These are phyloP conservation scores for Coemansia sp. DNA, from an alignment of 192 early-diverging fungal species.

Conservation along the genomic window DNA sequence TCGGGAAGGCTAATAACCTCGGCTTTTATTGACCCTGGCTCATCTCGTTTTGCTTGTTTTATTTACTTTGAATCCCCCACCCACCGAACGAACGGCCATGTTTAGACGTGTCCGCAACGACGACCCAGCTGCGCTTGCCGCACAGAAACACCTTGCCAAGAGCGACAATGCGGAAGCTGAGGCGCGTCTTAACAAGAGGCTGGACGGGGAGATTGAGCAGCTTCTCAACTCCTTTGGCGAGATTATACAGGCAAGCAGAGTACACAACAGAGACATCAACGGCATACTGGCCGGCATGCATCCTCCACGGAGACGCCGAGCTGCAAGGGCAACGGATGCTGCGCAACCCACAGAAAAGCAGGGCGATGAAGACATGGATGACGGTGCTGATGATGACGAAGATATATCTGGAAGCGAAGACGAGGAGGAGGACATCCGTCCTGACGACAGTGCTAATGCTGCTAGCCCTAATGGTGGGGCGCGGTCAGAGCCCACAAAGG, in stretches of 20 bases:
- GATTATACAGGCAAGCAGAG: slow-evolving; percentile 49
- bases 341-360: neutral
- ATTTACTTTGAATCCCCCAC: no score
- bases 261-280: slow-evolving; percentile 32
- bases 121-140: slow-evolving; percentile 20
- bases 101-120: slow-evolving; percentile 42
- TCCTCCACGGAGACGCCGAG: neutral
- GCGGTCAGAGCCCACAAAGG: slow-evolving; percentile 37
- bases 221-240: slow-evolving; percentile 53
- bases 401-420: neutral
- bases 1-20: no score
- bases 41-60: neutral
- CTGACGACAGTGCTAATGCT: neutral
- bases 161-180: slow-evolving; percentile 31
- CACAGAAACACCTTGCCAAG: slow-evolving; percentile 40
- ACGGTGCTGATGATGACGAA: slow-evolving; percentile 5
- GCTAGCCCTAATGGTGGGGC: neutral
- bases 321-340: neutral
- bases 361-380: neutral
- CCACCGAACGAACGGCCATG: slow-evolving; percentile 12
- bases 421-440: slow-evolving; percentile 8
- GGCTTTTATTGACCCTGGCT: no score
- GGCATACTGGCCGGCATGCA: slow-evolving; percentile 10
- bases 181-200: slow-evolving; percentile 47
- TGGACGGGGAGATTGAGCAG: slow-evolving; percentile 51